Percentiles rank a stretch among this genome's conserved stretches.
Conservation (phyloP, 2,329 filamentous ascomycete species). For the Juglanconis oblonga region DNA sequence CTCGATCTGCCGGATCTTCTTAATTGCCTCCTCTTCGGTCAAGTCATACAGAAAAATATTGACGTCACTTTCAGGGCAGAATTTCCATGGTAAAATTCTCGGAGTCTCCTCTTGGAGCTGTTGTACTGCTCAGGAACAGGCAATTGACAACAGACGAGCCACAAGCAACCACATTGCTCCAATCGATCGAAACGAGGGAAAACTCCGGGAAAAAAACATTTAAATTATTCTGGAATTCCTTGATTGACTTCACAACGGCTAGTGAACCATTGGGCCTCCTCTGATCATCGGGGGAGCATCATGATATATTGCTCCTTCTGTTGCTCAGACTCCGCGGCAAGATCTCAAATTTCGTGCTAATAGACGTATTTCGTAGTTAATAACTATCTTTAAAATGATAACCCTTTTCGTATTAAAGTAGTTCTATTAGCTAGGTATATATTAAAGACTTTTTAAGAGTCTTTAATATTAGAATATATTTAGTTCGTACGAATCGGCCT, state of each 20-base stretch:
- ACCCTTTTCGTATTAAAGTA: no score
- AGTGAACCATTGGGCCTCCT: conserved; percentile 61
- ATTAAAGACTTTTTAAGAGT: no score
- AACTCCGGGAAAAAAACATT: conserved; percentile 72
- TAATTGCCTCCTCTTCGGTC: conserved; percentile 70
- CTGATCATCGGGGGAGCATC: conserved; percentile 56
- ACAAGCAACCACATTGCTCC: conserved; percentile 78
- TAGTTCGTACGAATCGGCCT: no score
- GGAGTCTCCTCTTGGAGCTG: conserved; percentile 58
- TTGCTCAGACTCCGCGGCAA: conserved; percentile 54
- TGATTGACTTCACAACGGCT: conserved; percentile 64
- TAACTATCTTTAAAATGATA: no score
- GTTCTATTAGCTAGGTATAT: no score
- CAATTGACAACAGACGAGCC: conserved; percentile 80
- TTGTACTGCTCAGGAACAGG: conserved; percentile 64
- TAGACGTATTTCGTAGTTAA: no score
- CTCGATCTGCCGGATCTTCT: conserved; percentile 85
- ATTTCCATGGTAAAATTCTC: conserved; percentile 79
- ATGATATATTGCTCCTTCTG: conserved; percentile 69
- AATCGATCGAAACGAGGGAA: conserved; percentile 71
- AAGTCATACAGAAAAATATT: conserved; percentile 83
- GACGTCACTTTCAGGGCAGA: conserved; percentile 81
- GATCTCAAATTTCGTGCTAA: conserved; percentile 65
- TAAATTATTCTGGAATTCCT: conserved; percentile 77
- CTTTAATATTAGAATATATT: no score